Conservation (phyloP, 345 rosid species). For the Acer campestre region DNA sequence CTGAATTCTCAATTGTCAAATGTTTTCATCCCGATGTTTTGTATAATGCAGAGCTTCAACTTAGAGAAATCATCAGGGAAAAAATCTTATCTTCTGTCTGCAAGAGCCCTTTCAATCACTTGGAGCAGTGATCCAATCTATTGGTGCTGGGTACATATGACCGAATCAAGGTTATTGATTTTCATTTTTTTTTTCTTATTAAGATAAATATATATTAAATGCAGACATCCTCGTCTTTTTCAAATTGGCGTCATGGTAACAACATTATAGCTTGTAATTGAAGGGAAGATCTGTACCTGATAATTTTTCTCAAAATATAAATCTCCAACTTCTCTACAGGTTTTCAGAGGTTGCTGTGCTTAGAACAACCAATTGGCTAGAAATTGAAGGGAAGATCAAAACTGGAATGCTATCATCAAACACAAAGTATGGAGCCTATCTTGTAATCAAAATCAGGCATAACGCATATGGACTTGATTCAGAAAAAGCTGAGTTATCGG, state of each 20-base stretch:
- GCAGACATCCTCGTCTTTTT: too few relatives aligned
- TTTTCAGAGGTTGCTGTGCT: conserved; percentile 45
- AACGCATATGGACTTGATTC: conserved; percentile 44
- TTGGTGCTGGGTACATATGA: conserved; percentile 63
- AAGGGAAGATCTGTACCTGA: not conserved
- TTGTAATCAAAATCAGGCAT: conserved; percentile 25
- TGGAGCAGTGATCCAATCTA: conserved; percentile 44
- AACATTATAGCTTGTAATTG: too few relatives aligned
- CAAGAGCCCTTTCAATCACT: conserved; percentile 66
- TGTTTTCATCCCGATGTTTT: too few relatives aligned
- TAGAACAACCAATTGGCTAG: conserved; percentile 42
- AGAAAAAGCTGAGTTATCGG: conserved; percentile 24
- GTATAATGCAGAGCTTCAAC: conserved; percentile 23
- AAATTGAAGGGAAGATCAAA: conserved; percentile 37
- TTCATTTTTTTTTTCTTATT: too few relatives aligned
- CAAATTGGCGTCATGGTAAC: too few relatives aligned
- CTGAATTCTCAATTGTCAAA: too few relatives aligned
- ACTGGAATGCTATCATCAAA: conserved; percentile 34
- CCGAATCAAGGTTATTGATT: conserved; percentile 53
- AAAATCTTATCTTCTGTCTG: conserved; percentile 54
- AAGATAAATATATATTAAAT: too few relatives aligned
- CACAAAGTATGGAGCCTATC: conserved; percentile 44
- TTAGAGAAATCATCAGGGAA: conserved; percentile 62
- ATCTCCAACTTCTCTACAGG: conserved; percentile 18
- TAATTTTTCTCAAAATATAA: not conserved